A percentile compares a stretch with the other conserved stretches of the same genome.
Evolutionary conservation across 176 grass and related monocot species (phyloP).

Genomic region (Ensete ventricosum): DNA sequence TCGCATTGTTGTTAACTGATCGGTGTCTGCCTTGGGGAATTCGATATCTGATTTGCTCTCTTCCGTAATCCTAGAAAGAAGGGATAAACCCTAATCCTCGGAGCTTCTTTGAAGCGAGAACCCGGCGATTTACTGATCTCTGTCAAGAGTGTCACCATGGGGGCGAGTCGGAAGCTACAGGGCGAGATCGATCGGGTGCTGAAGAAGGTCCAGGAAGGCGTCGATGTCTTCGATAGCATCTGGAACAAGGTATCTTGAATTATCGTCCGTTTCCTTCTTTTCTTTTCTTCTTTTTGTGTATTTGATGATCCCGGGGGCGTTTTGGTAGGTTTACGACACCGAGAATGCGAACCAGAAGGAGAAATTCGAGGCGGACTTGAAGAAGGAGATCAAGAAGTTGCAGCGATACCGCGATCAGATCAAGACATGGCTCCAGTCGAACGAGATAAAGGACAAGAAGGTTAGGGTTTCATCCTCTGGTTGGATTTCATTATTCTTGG

Average conservation of each 20-base stretch:
- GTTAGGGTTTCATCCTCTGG: conserved; percentile 18
- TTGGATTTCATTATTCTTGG: background rate
- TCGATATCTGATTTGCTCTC: no score
- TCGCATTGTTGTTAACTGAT: no score
- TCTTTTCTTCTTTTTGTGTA: background rate
- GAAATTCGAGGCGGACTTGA: conserved; percentile 98
- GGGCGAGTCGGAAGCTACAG: conserved; percentile 87
- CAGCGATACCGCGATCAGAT: conserved; percentile 99
- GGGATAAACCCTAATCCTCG: background rate
- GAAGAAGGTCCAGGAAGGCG: conserved; percentile 99
- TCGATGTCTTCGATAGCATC: conserved; percentile 99
- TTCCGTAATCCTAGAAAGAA: background rate
- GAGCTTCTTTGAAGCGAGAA: background rate
- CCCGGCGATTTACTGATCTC: background rate
- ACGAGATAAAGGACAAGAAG: conserved; percentile 99
- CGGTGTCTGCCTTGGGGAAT: no score
- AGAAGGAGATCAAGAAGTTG: conserved; percentile 99
- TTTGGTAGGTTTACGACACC: conserved; percentile 83
- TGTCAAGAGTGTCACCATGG: conserved; percentile 37
- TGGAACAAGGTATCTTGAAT: conserved; percentile 78
- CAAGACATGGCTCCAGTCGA: conserved; percentile 99
- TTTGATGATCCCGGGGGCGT: background rate
- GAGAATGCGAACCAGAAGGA: conserved; percentile 99
- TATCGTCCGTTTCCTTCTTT: background rate
- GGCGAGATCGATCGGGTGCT: conserved; percentile 98